phyloP scores from a whole-genome alignment of 805 yeast species.

The Cyberlindnera nakhonratchasimensis region DNA sequence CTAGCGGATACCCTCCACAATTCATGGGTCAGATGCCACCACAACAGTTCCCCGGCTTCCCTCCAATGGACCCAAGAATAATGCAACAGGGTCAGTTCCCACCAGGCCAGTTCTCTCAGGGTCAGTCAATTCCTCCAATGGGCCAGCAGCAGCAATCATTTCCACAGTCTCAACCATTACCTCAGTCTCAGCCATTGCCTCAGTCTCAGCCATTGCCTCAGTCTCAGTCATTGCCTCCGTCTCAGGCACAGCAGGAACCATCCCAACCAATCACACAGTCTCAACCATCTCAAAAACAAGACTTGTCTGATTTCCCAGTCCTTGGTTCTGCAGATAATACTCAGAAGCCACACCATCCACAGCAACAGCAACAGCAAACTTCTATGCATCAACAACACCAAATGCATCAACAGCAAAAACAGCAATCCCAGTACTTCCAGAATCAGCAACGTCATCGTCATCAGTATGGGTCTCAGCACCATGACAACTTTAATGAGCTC shows the following conservation, averaged over 20 bases:
- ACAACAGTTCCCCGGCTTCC: conserved; percentile 27
- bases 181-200: conserved; percentile 13
- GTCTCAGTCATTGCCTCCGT: conserved; percentile 26
- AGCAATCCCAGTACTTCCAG: conserved; percentile 17
- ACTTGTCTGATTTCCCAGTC: conserved; percentile 48
- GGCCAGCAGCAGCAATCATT: conserved; percentile 19
- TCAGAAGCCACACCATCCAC: conserved; percentile 12
- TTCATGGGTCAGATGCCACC: conserved; percentile 25
- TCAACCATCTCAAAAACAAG: background rate
- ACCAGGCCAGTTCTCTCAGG: conserved; percentile 7
- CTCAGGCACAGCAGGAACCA: conserved; percentile 3
- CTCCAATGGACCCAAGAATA: conserved; percentile 30
- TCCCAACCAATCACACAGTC: no score
- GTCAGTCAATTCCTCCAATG: conserved; percentile 15
- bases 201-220: conserved; percentile 23
- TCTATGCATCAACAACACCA: conserved; percentile 15
- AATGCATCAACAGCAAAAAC: conserved; percentile 19
- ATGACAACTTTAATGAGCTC: conserved; percentile 37
- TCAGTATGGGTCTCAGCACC: conserved; percentile 29
- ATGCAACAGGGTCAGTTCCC: conserved; percentile 17
- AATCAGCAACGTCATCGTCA: conserved; percentile 26
- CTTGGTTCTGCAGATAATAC: conserved; percentile 43
- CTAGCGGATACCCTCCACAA: conserved; percentile 23
- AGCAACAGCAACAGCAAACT: conserved; percentile 7
- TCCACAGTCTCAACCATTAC: conserved; percentile 20